Conservation (phyloP, 805 yeast genomes). For the baker's yeast (Saccharomyces cerevisiae) region DNA sequence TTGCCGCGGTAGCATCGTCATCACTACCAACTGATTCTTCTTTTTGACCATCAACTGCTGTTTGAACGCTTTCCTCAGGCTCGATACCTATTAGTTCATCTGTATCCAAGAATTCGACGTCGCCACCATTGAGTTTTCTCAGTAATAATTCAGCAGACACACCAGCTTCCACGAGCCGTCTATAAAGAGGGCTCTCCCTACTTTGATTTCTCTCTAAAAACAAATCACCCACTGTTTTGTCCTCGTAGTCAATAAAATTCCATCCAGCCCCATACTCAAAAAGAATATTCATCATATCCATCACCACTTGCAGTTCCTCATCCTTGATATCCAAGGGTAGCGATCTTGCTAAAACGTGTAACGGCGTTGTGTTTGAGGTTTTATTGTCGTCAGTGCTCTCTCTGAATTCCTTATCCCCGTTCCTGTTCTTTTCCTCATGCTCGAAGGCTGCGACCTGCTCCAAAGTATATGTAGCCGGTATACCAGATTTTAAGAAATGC, state of each 20-base stretch:
- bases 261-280: constrained; percentile 90
- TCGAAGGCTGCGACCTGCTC: constrained; percentile 64
- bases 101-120: constrained; percentile 48
- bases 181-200: constrained; percentile 36
- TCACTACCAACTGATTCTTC: constrained; percentile 8
- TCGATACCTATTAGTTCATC: constrained; percentile 31
- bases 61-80: constrained; percentile 5
- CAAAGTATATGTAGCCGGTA: constrained; percentile 75
- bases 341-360: constrained; percentile 58
- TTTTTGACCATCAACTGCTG: not conserved
- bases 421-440: constrained; percentile 27
- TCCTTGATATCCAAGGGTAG: constrained; percentile 31
- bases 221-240: constrained; percentile 81
- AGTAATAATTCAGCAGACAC: constrained; percentile 79
- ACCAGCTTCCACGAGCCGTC: constrained; percentile 66
- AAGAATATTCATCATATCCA: constrained; percentile 51
- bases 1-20: constrained; percentile 57
- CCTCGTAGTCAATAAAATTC: constrained; percentile 65
- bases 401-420: constrained; percentile 20
- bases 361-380: constrained; percentile 62
- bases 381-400: constrained; percentile 31
- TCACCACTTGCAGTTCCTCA: constrained; percentile 40
- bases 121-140: constrained; percentile 58
- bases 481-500: constrained; percentile 47
- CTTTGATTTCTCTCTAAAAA: constrained; percentile 44